Conservation (phyloP, 75 land plant species). For the Selaginella moellendorffii region DNA sequence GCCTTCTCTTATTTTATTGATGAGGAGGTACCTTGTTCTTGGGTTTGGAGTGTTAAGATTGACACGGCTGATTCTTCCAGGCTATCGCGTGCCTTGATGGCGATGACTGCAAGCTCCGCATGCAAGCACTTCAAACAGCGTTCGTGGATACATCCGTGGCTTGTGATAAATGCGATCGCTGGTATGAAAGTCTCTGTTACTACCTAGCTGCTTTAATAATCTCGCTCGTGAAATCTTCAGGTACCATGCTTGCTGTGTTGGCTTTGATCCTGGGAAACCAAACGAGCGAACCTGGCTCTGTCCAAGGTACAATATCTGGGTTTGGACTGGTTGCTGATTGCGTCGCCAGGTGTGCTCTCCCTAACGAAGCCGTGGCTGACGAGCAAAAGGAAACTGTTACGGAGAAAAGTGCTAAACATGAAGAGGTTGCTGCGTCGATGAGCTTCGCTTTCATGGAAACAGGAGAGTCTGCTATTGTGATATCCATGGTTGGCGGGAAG, state of each 20-base stretch:
- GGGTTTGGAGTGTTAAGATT: too few species aligned
- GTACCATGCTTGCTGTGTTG: constrained; percentile 96
- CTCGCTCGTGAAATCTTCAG: too few species aligned
- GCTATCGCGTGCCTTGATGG: constrained; percentile 91
- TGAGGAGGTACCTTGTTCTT: background rate
- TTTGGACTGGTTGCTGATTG: background rate
- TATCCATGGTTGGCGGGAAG: constrained; percentile 51
- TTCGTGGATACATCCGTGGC: constrained; percentile 85
- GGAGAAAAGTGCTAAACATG: too few species aligned
- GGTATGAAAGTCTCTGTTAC: constrained; percentile 37
- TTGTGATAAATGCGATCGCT: constrained; percentile 91
- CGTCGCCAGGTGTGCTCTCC: too few species aligned
- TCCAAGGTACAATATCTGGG: constrained; percentile 44
- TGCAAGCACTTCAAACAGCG: constrained; percentile 21
- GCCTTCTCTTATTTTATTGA: background rate
- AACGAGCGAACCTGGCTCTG: constrained; percentile 67
- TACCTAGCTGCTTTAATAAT: too few species aligned
- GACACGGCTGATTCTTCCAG: constrained; percentile 17
- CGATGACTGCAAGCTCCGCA: constrained; percentile 63
- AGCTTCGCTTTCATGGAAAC: constrained; percentile 62
- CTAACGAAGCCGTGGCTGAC: constrained; percentile 2
- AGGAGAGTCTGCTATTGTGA: constrained; percentile 87
- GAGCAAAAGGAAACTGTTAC: constrained; percentile 5
- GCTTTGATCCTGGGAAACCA: constrained; percentile 54
- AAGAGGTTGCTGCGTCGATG: too few species aligned